phyloP scores from a whole-genome alignment of 768 basidiomycete species.

The Pseudohyphozyma bogoriensis region DNA sequence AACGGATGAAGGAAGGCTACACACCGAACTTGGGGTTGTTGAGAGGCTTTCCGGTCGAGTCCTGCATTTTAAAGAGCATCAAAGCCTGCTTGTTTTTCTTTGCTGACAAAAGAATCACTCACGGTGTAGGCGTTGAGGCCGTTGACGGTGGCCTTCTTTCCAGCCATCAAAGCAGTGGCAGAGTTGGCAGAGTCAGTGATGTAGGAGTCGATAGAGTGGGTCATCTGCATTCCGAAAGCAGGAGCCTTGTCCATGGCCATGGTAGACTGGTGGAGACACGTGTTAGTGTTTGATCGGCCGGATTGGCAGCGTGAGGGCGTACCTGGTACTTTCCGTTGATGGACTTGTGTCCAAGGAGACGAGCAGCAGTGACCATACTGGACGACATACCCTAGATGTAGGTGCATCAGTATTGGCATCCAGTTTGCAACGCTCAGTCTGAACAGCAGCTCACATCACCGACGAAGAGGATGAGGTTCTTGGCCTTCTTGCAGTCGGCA shows the following conservation, averaged over 20 bases:
- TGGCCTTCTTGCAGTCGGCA: slow-evolving; percentile 34
- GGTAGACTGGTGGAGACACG: slow-evolving; percentile 35
- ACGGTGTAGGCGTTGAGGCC: slow-evolving; percentile 37
- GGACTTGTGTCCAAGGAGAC: slow-evolving; percentile 40
- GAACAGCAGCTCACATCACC: slow-evolving; percentile 31
- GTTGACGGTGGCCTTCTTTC: slow-evolving; percentile 40
- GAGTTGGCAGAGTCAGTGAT: slow-evolving; percentile 40
- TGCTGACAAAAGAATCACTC: not conserved
- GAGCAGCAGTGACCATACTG: slow-evolving; percentile 38
- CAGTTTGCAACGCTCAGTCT: slow-evolving; percentile 6
- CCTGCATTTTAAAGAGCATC: slow-evolving; percentile 4
- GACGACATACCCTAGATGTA: not conserved
- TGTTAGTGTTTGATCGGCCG: no score
- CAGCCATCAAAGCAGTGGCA: slow-evolving; percentile 39
- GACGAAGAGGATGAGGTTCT: slow-evolving; percentile 41
- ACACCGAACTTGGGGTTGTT: slow-evolving; percentile 38
- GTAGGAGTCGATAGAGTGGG: slow-evolving; percentile 34
- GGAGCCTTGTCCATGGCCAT: slow-evolving; percentile 33
- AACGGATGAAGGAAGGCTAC: no score
- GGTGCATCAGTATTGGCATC: not conserved
- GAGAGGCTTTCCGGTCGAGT: slow-evolving; percentile 33
- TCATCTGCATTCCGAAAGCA: slow-evolving; percentile 38
- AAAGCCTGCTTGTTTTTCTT: no score
- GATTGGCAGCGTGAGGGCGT: no score
- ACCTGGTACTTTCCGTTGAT: slow-evolving; percentile 40